Conservation (phyloP, 2,329 filamentous ascomycete species). For the Hypoxylon sp. region DNA sequence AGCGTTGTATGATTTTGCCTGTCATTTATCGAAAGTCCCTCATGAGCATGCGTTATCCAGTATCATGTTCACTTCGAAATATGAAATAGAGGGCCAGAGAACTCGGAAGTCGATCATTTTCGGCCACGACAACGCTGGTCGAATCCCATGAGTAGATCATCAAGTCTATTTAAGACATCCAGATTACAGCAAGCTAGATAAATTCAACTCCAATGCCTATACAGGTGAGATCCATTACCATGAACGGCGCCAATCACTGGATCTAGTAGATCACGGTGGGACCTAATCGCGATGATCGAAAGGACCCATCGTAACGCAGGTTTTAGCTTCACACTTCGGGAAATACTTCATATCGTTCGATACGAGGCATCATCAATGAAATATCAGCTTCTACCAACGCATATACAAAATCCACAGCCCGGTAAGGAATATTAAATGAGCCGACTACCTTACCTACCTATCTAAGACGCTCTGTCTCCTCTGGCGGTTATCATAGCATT, state of each 20-base stretch:
- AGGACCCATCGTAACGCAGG: background rate
- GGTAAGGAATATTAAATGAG: conserved; percentile 7
- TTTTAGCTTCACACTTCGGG: background rate
- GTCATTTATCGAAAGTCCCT: conserved; percentile 2
- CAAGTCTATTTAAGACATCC: conserved; percentile 18
- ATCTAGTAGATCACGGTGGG: conserved; percentile 14
- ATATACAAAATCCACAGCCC: background rate
- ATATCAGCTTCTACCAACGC: background rate
- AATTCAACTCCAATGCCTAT: conserved; percentile 29
- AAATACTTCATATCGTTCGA: conserved; percentile 12
- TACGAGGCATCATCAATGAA: conserved; percentile 29
- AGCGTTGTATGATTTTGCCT: conserved; percentile 8
- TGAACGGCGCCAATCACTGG: conserved; percentile 10
- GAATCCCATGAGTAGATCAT: conserved; percentile 20
- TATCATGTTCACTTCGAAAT: background rate
- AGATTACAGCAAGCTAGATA: conserved; percentile 9
- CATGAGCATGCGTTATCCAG: background rate
- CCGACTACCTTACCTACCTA: too few species aligned
- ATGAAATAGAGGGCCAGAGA: background rate
- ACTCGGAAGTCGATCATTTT: background rate
- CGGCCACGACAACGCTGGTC: background rate
- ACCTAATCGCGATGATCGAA: conserved; percentile 26
- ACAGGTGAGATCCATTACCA: conserved; percentile 35
- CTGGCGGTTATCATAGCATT: conserved; percentile 14
- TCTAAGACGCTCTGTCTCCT: conserved; percentile 11